phyloP scores from a whole-genome alignment of 2,329 filamentous ascomycete genomes.

The Orbilia oligospora region DNA sequence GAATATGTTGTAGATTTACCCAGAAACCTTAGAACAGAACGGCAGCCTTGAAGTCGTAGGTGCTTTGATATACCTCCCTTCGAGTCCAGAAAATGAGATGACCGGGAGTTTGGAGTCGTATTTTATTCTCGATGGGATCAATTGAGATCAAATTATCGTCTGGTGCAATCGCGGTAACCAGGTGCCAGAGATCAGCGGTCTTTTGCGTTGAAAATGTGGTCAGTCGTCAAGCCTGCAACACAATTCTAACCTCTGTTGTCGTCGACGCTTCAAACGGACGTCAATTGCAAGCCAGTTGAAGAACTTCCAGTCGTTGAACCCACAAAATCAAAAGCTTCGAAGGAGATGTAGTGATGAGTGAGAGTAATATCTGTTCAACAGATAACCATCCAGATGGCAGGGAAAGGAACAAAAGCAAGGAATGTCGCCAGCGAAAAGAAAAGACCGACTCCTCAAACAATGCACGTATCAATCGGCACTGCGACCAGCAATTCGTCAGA shows the following conservation, averaged over 20 bases:
- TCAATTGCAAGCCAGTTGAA: slow-evolving; percentile 12
- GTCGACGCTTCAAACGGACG: slow-evolving; percentile 18
- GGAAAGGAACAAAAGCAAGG: slow-evolving; percentile 14
- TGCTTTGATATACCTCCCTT: not conserved
- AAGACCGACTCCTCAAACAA: slow-evolving; percentile 39
- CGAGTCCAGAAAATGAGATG: not conserved
- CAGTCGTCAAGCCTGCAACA: slow-evolving; percentile 48
- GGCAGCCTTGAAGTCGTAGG: not conserved
- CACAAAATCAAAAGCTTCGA: slow-evolving; percentile 1
- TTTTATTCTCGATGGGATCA: slow-evolving; percentile 16
- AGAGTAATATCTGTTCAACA: slow-evolving; percentile 55
- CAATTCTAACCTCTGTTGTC: slow-evolving; percentile 31
- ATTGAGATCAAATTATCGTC: slow-evolving; percentile 44
- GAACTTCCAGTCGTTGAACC: not conserved
- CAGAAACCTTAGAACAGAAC: slow-evolving; percentile 8
- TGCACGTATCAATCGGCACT: slow-evolving; percentile 41
- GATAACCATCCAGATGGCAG: slow-evolving; percentile 45
- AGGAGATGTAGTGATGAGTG: slow-evolving; percentile 21
- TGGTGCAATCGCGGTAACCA: not conserved
- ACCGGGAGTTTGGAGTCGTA: not conserved
- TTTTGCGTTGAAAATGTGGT: slow-evolving; percentile 61
- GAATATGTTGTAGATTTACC: slow-evolving; percentile 24
- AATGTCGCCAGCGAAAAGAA: slow-evolving; percentile 43
- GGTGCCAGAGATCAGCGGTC: slow-evolving; percentile 31
- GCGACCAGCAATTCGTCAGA: slow-evolving; percentile 43